Conservation (phyloP, 2,329 filamentous ascomycete species). For the Trichoderma sp. region DNA sequence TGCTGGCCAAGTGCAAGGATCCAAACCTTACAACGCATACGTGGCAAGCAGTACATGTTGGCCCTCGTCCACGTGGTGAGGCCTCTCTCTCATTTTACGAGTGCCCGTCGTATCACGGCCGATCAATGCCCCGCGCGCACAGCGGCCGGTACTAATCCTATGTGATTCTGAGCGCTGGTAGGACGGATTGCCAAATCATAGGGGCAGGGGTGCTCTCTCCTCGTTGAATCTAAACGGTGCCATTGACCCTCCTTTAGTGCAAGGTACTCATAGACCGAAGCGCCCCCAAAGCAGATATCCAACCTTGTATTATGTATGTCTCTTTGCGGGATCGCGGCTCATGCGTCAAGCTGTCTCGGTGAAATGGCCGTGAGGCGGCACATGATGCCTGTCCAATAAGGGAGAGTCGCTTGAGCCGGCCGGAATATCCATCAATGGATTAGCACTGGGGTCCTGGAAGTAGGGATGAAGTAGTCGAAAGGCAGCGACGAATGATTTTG, state of each 20-base stretch:
- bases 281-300: neutral
- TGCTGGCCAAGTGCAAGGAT: slow-evolving; percentile 10
- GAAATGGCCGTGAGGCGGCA: neutral
- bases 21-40: slow-evolving; percentile 19
- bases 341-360: neutral
- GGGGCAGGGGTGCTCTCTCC: slow-evolving; percentile 5
- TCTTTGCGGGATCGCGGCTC: neutral
- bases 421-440: neutral
- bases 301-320: neutral
- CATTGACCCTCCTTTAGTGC: slow-evolving; percentile 12
- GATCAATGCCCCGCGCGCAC: slow-evolving; percentile 6
- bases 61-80: slow-evolving; percentile 18
- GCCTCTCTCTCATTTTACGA: neutral
- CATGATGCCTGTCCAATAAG: neutral
- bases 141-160: neutral
- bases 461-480: slow-evolving; percentile 4
- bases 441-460: slow-evolving; percentile 1
- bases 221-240: slow-evolving; percentile 19
- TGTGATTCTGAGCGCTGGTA: neutral
- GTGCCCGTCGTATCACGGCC: neutral
- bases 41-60: slow-evolving; percentile 21
- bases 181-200: slow-evolving; percentile 1
- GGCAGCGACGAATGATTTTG: slow-evolving; percentile 14
- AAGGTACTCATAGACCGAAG: neutral
- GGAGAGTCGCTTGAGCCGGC: neutral